These are phyloP conservation scores for Calonectria multiphialidica DNA, from an alignment of 2,329 filamentous ascomycete species.

Conservation along the genomic window DNA sequence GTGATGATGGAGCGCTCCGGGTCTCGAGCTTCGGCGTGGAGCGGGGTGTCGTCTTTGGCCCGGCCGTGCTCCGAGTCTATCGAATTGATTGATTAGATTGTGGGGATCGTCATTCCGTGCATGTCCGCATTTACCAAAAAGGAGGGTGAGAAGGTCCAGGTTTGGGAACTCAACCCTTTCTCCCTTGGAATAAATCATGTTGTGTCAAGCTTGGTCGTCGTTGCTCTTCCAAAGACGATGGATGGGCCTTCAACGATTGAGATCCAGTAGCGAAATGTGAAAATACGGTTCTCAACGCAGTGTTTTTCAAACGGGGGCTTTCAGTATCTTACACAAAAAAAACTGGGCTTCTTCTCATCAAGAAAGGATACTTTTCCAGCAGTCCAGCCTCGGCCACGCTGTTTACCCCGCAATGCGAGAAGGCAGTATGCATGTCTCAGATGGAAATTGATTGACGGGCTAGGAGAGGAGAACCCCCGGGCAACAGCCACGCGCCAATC, in stretches of 20 bases:
- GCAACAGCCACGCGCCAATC: background rate
- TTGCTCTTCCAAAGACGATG: too few species aligned
- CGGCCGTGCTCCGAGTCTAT: constrained; percentile 51
- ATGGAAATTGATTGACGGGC: background rate
- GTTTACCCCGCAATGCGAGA: constrained; percentile 17
- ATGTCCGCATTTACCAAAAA: constrained; percentile 53
- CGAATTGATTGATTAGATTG: background rate
- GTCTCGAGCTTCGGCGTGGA: constrained; percentile 70
- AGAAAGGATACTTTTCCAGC: background rate
- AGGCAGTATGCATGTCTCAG: background rate
- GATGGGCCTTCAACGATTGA: too few species aligned
- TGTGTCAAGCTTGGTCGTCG: background rate
- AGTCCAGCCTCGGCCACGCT: background rate
- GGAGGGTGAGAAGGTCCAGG: constrained; percentile 56
- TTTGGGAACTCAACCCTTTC: constrained; percentile 49
- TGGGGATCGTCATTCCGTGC: background rate
- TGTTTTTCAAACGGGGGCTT: background rate
- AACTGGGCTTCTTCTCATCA: background rate
- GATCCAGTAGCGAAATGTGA: background rate
- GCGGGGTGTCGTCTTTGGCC: constrained; percentile 59
- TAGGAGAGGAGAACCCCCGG: background rate
- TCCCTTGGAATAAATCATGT: constrained; percentile 53
- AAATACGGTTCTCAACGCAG: background rate
- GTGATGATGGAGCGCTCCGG: constrained; percentile 63
- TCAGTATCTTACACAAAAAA: background rate